Conservation (phyloP, 371 early-diverging fungal genomes). For the Actinomucor elegans region DNA sequence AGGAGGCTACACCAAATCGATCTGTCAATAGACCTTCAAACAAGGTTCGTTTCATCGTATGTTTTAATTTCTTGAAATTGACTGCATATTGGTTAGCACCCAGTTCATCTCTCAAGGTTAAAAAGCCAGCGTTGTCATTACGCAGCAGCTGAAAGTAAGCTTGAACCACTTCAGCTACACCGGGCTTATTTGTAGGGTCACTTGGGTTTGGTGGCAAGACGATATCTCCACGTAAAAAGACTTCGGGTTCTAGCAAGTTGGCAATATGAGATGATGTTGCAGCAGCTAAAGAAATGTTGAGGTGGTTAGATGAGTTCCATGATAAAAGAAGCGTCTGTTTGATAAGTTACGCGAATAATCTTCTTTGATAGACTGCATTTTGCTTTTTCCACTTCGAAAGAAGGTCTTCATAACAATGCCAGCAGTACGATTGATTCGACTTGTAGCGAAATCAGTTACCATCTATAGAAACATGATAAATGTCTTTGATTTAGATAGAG, state of each 20-base stretch:
- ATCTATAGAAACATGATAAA: not conserved
- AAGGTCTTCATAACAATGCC: conserved; percentile 61
- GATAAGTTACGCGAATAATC: conserved; percentile 35
- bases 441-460: conserved; percentile 44
- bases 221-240: conserved; percentile 48
- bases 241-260: conserved; percentile 51
- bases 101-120: conserved; percentile 65
- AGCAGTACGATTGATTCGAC: conserved; percentile 67
- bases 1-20: conserved; percentile 66
- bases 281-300: conserved; percentile 21
- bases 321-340: not conserved
- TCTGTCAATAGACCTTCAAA: conserved; percentile 70
- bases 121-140: conserved; percentile 60
- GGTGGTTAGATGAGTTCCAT: not conserved
- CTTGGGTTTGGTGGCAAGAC: conserved; percentile 43
- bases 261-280: conserved; percentile 57
- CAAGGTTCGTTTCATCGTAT: conserved; percentile 55
- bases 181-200: conserved; percentile 36
- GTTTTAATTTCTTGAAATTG: conserved; percentile 55
- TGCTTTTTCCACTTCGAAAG: conserved; percentile 48
- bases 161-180: conserved; percentile 41
- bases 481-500: no score
- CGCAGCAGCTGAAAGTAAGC: conserved; percentile 68
- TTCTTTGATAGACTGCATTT: conserved; percentile 43
- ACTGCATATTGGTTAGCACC: conserved; percentile 76